Base-by-base conservation (phyloP, 2,329 filamentous ascomycete genomes). In the Kalaharituber pfeilii region DNA sequence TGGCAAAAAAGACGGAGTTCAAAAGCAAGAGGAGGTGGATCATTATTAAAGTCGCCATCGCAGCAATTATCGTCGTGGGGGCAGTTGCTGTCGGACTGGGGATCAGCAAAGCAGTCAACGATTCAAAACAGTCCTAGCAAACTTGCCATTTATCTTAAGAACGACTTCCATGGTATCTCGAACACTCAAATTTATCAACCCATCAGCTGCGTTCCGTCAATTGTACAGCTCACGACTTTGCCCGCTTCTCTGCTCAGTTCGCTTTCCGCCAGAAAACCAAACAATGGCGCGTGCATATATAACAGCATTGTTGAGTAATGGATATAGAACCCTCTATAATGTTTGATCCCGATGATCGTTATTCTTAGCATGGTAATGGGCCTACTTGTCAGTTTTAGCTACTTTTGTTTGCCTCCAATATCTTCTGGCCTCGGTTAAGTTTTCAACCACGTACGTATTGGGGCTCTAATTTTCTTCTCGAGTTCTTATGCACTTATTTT, bases 21-120 rank as follows among this genome's bases (percentile, higher is more conserved):
- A 53, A 57, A 52, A 60, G 57, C 18, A 57, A 60, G 56, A 56
- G 58, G 11, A 53, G 54, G 44, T 59, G 59, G 58, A 60, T 61
- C 18, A 56, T 53, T 11, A 53, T 60, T 45, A 61, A 61, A 47
- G 54, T 61, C 36, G 25, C 39, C 24, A 55, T 59, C n/a, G 59
- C 59, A 22, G 49, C 60, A 18, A 29, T 60, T 11, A 60, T 61
- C 30, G 39, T 61, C 11, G 50, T 57, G 15, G 59, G 56, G 8
- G 59, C 59, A 5, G 59, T 60, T 25, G 59, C 59, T 2, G 47
- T 61, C 26, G 59, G 59, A 24, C 30, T 61, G 24, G 58, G 59
- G 13, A 61, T 61, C 29, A 59, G 52, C 8, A 60, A 59, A 25
- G 59, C 57, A 9, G 54, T 56, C 26, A 47, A 29, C 5, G 51